Percentiles rank a stretch among this genome's conserved stretches.
phyloP scores from a whole-genome alignment of 441 rosid species.

The Breynia disticha region DNA sequence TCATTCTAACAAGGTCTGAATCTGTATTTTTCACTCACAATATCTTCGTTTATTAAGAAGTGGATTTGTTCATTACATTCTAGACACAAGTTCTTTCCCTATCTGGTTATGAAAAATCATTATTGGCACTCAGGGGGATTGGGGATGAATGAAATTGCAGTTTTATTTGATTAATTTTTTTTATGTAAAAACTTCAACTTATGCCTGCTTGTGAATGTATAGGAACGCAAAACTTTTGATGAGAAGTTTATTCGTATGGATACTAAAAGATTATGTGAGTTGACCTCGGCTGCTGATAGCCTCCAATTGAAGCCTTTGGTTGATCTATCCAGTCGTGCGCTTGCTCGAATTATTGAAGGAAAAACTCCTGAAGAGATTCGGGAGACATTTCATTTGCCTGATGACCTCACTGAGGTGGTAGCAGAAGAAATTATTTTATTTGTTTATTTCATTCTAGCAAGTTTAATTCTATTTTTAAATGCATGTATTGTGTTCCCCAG shows the following conservation, averaged over 20 bases:
- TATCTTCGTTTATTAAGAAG: neutral
- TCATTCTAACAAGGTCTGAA: conserved; percentile 53
- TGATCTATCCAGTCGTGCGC: conserved; percentile 60
- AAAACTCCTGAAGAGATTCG: conserved; percentile 70
- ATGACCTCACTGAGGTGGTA: conserved; percentile 60
- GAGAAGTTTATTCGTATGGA: conserved; percentile 59
- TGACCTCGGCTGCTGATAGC: conserved; percentile 68
- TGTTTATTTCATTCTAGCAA: neutral
- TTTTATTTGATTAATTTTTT: no score
- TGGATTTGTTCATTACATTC: no score
- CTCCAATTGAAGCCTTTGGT: conserved; percentile 62
- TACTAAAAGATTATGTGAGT: conserved; percentile 50
- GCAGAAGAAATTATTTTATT: neutral
- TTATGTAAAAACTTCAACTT: no score
- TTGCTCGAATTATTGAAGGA: conserved; percentile 60
- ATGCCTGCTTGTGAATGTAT: neutral
- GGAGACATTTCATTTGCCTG: conserved; percentile 61
- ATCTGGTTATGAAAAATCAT: no score
- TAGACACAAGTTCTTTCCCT: no score
- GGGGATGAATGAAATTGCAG: no score
- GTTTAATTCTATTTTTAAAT: neutral
- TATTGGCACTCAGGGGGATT: no score
- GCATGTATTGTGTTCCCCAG: conserved; percentile 15
- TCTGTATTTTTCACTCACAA: neutral
- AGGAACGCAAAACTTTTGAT: conserved; percentile 56